A percentile compares a stretch with the other conserved stretches of the same genome.
phyloP scores from a whole-genome alignment of 1,284 basidiomycete species.

The Austroboletus novae-zelandiae region DNA sequence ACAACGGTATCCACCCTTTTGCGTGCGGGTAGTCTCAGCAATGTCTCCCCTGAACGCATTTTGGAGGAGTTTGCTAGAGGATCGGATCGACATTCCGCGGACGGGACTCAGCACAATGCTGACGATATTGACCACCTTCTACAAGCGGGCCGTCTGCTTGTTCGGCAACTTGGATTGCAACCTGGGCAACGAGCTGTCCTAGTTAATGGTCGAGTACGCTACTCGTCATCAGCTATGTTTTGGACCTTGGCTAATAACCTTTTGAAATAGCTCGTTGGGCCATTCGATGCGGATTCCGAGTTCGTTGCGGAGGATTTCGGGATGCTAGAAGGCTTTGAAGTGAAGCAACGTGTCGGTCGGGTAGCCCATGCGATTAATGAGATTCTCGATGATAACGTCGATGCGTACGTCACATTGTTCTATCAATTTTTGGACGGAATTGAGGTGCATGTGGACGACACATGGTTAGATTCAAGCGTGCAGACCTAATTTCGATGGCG shows the following conservation, averaged over 20 bases:
- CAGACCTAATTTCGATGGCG: conserved; percentile 60
- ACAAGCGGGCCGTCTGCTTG: conserved; percentile 43
- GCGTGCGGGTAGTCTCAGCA: conserved; percentile 7
- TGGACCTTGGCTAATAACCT: conserved; percentile 3
- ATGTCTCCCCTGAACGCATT: conserved; percentile 15
- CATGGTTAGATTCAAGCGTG: conserved; percentile 45
- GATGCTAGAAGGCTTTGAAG: conserved; percentile 69
- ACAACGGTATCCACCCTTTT: conserved; percentile 18
- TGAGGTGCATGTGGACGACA: conserved; percentile 4
- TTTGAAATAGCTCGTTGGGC: conserved; percentile 58
- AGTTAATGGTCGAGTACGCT: conserved; percentile 77
- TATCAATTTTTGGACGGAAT: not conserved
- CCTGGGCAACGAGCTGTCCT: conserved; percentile 63
- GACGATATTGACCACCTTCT: conserved; percentile 22
- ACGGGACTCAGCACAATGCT: conserved; percentile 34
- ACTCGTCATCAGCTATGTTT: not conserved
- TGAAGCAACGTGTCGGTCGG: conserved; percentile 64
- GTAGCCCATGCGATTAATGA: conserved; percentile 63
- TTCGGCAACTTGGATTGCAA: conserved; percentile 51
- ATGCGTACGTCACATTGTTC: conserved; percentile 40
- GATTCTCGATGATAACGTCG: conserved; percentile 45
- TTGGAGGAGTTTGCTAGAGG: conserved; percentile 13
- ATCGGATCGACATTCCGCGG: not conserved
- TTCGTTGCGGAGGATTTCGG: conserved; percentile 70
- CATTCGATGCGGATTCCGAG: conserved; percentile 45